A percentile compares a stretch with the other conserved stretches of the same genome.
Conservation (phyloP, 352 stramenopile genomes). For the Phytophthora chlamydospora region DNA sequence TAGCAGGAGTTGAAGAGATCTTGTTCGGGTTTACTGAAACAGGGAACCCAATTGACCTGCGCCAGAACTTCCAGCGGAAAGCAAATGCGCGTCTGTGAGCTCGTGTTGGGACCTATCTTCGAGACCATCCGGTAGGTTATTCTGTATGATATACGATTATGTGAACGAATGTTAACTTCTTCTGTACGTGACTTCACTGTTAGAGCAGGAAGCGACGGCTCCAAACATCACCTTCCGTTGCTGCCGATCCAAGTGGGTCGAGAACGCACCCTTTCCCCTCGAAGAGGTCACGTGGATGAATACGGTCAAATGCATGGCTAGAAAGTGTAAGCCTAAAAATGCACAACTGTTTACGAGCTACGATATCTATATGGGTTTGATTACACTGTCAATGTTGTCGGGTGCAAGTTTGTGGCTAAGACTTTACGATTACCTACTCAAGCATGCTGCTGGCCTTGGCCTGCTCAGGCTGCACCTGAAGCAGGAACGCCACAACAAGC, state of each 20-base stretch:
- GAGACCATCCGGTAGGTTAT: too few species aligned
- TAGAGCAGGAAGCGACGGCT: neutral
- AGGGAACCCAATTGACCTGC: conserved; percentile 1
- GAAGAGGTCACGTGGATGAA: conserved; percentile 76
- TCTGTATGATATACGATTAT: too few species aligned
- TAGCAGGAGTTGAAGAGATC: neutral
- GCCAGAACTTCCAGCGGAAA: conserved; percentile 4
- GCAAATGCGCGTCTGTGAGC: too few species aligned
- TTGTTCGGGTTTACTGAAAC: conserved; percentile 1
- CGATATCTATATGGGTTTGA: too few species aligned
- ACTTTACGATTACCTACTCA: too few species aligned
- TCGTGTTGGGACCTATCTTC: too few species aligned
- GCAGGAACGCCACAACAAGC: conserved; percentile 55
- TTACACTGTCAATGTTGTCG: too few species aligned
- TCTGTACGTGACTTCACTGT: neutral
- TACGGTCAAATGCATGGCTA: conserved; percentile 88
- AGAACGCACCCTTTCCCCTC: neutral
- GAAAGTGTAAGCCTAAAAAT: too few species aligned
- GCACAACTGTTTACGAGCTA: too few species aligned
- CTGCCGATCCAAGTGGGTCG: neutral
- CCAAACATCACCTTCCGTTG: neutral
- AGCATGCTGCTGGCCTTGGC: conserved; percentile 40
- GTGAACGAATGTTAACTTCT: neutral
- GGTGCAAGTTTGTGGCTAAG: too few species aligned
- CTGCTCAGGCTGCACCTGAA: conserved; percentile 35